Base-by-base conservation (phyloP, 2,329 filamentous ascomycete genomes). In the Pseudocercospora ulei region DNA sequence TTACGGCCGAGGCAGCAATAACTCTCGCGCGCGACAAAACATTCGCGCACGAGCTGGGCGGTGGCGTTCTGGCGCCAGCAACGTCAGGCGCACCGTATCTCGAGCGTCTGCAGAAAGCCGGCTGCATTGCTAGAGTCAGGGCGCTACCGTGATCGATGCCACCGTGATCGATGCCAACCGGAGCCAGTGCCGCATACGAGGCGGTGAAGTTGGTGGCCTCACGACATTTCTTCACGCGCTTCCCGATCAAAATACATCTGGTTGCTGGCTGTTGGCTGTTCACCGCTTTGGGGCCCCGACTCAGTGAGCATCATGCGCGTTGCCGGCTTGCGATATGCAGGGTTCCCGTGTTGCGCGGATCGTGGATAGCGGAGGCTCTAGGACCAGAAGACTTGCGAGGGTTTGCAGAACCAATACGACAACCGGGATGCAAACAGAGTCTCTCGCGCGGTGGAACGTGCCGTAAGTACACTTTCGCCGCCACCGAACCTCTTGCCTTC, bases 31-130 rank as follows among this genome's bases (percentile, higher is more conserved):
- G 79, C 41, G 69, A 59, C 12, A 57, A 76, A 8, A 62, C 74
- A 2, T 54, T 62, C 23, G 69, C 67, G 6, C 65, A 69, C 31
- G 60, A 68, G 22, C 62, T 83, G 7, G 67, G 67, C 1, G 81
- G 81, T 11, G 82, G 81, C 2, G 64, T 84, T 14, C 73, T 82
- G 46, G 87, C 82, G 1, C 76, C 82, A 0, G 78, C 81, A 0
- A 80, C 73, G 38, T 63, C 87, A 2, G 82, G 82, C 1, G 75
- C 79, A 49, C 63, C 68, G 6, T 80, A 75, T 53, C 65, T 85
- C 43, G 73, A 84, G 53, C 68, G 78, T 8, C 53, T 83, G 25
- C 64, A 72, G 22, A 65, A 68, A 20, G 69, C 65, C 24, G 80
- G 80, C 2, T 71, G 86, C 53, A 72, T 72, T 55, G 67, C 80